Conservation (phyloP, 2,329 filamentous ascomycete species). For the Grosmannia huntii region DNA sequence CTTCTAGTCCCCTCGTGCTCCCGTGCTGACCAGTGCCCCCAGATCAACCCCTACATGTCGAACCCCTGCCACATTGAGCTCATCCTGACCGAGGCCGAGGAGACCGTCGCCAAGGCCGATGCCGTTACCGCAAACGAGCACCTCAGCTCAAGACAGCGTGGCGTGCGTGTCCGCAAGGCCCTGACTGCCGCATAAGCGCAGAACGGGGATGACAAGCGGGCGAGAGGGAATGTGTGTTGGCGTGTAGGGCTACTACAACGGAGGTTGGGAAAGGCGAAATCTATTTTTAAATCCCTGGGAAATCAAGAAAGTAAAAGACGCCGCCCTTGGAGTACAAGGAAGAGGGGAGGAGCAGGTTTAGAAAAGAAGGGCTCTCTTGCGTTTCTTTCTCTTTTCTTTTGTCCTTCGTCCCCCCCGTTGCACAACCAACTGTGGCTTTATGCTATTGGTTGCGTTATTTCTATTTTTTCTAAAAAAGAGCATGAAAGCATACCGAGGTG, state of each 20-base stretch:
- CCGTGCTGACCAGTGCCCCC: not conserved
- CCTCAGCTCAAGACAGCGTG: constrained; percentile 88
- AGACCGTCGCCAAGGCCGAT: constrained; percentile 85
- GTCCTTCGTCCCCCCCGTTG: not conserved
- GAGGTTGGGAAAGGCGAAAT: not conserved
- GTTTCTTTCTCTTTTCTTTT: not conserved
- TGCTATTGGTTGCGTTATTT: not conserved
- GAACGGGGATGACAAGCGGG: not conserved
- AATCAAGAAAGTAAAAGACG: not conserved
- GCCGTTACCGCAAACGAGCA: constrained; percentile 54
- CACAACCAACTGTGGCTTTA: not conserved
- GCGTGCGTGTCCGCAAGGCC: constrained; percentile 50
- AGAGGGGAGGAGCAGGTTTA: not conserved
- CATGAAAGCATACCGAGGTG: not conserved
- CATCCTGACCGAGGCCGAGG: constrained; percentile 95
- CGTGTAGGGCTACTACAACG: constrained; percentile 1
- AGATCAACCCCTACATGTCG: constrained; percentile 99
- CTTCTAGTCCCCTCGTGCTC: not conserved
- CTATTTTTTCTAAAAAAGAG: not conserved
- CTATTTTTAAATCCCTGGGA: not conserved
- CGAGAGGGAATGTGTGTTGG: constrained; percentile 1
- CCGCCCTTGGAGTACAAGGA: not conserved
- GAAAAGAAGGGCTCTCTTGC: constrained; percentile 3
- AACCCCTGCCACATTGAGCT: constrained; percentile 99
- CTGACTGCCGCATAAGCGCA: constrained; percentile 47